phyloP scores from a whole-genome alignment of 768 basidiomycete species.

The Clitopilus hobsonii region DNA sequence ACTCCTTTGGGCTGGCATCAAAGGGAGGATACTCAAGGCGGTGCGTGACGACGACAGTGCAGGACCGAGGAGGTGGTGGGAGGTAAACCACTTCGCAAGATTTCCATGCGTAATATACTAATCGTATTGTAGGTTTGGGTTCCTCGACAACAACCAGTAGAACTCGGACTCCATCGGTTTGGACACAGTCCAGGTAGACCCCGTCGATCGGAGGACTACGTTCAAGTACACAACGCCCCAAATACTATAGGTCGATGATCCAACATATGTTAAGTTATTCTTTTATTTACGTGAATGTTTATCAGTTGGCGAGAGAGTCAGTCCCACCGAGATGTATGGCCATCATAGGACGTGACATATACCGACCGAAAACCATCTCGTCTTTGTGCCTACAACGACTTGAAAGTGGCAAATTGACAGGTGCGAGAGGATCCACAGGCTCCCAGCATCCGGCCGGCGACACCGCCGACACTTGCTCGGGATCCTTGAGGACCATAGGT shows the following conservation, averaged over 20 bases:
- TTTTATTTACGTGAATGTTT: no score
- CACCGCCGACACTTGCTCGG: no score
- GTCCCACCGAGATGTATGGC: no score
- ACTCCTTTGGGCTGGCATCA: slow-evolving; percentile 79
- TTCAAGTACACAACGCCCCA: slow-evolving; percentile 42
- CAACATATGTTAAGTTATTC: background rate
- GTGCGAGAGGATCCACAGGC: no score
- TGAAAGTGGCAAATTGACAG: no score
- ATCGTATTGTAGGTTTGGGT: slow-evolving; percentile 42
- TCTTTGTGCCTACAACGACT: no score
- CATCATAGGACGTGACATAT: no score
- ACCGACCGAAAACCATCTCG: no score
- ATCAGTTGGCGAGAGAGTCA: no score
- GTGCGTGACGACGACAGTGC: slow-evolving; percentile 45
- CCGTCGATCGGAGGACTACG: slow-evolving; percentile 39
- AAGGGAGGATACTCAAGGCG: slow-evolving; percentile 75
- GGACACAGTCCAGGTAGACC: slow-evolving; percentile 35
- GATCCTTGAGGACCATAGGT: no score
- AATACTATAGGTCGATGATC: slow-evolving; percentile 12
- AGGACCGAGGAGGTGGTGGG: slow-evolving; percentile 74
- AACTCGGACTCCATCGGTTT: slow-evolving; percentile 38
- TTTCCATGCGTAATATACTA: slow-evolving; percentile 2
- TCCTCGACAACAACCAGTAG: slow-evolving; percentile 49
- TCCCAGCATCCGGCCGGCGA: no score
- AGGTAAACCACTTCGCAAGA: slow-evolving; percentile 45